phyloP scores from a whole-genome alignment of 1,284 basidiomycete species.

The Rhodotorula glutinis region DNA sequence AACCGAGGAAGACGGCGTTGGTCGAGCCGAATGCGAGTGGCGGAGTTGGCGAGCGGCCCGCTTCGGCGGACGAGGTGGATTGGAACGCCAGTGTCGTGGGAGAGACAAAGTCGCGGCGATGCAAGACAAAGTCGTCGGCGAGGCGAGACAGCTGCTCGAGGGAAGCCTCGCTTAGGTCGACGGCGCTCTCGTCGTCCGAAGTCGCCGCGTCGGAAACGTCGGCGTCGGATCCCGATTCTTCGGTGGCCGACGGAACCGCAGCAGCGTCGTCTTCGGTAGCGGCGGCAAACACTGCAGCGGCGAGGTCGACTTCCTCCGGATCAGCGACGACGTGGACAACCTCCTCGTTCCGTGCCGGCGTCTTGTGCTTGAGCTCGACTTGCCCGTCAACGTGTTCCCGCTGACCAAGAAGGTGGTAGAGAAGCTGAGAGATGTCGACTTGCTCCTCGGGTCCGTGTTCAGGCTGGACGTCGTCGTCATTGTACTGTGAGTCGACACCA shows the following conservation, averaged over 20 bases:
- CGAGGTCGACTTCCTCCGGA: not conserved
- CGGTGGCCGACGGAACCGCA: conserved; percentile 7
- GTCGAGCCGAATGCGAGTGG: conserved; percentile 54
- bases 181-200: not conserved
- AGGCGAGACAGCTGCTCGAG: conserved; percentile 14
- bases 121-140: conserved; percentile 8
- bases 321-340: not conserved
- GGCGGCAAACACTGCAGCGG: not conserved
- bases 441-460: not conserved
- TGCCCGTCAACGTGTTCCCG: not conserved
- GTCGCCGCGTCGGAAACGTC: not conserved
- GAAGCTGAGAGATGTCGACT: not conserved
- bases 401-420: no score
- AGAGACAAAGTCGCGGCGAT: conserved; percentile 8
- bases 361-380: not conserved
- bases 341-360: not conserved
- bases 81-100: conserved; percentile 22
- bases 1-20: conserved; percentile 60
- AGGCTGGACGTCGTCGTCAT: not conserved
- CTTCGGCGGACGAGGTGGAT: not conserved
- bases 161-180: no score
- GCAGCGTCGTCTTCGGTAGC: conserved; percentile 5
- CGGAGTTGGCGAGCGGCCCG: conserved; percentile 33
- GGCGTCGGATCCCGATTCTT: not conserved
- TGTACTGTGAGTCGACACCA: not conserved